Conservation (phyloP, 352 stramenopile genomes). For the Pythium periplocum region DNA sequence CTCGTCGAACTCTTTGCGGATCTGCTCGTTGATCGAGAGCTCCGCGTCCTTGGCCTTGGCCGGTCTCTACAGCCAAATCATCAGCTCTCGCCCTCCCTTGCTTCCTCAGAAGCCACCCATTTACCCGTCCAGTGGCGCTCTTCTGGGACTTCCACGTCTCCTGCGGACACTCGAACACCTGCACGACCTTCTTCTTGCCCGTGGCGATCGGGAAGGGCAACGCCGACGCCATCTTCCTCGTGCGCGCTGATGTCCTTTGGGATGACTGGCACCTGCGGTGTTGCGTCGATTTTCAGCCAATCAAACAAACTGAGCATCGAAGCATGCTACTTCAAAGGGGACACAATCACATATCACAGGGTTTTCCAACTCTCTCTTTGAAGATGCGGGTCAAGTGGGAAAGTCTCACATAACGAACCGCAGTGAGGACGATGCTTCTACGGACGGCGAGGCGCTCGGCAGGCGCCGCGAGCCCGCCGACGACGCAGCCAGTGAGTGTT, state of each 20-base stretch:
- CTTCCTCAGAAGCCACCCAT: too few relatives aligned
- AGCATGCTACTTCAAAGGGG: not conserved
- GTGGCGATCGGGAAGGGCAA: slow-evolving; percentile 71
- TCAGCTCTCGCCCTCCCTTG: too few relatives aligned
- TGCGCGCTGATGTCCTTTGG: not conserved
- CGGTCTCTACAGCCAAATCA: too few relatives aligned
- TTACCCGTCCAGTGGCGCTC: not conserved
- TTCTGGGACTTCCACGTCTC: slow-evolving; percentile 66
- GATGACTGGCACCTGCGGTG: too few relatives aligned
- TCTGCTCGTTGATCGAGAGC: slow-evolving; percentile 55
- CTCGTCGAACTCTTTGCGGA: slow-evolving; percentile 74
- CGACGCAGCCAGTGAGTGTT: too few relatives aligned
- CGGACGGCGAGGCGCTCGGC: too few relatives aligned
- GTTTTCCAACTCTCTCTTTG: slow-evolving; percentile 11
- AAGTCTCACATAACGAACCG: too few relatives aligned
- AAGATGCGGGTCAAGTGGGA: not conserved
- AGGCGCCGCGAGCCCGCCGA: too few relatives aligned
- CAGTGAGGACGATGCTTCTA: too few relatives aligned
- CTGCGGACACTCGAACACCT: slow-evolving; percentile 71
- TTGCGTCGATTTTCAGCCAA: slow-evolving; percentile 6
- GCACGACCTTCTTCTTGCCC: slow-evolving; percentile 70
- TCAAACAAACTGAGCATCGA: not conserved
- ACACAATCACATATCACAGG: slow-evolving; percentile 2
- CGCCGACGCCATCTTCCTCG: slow-evolving; percentile 16
- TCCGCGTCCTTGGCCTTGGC: slow-evolving; percentile 14